phyloP scores from a whole-genome alignment of 2,329 filamentous ascomycete genomes.

The Apiospora rasikravindrae region DNA sequence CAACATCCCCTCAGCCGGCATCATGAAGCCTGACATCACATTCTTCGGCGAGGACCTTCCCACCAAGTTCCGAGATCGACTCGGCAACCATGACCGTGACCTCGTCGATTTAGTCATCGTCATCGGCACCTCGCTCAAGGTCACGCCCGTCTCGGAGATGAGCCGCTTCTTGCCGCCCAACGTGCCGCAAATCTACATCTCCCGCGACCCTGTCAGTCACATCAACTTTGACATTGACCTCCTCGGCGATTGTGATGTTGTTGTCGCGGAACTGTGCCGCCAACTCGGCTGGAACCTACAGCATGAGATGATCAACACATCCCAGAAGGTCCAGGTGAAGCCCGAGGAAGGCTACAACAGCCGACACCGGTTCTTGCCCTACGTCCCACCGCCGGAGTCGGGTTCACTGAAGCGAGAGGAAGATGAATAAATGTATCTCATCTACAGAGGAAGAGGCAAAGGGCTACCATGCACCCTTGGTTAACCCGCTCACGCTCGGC shows the following conservation, averaged over 20 bases:
- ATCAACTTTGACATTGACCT: slow-evolving; percentile 97
- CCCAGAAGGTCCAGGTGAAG: slow-evolving; percentile 64
- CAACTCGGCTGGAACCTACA: slow-evolving; percentile 79
- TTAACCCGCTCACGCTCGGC: neutral
- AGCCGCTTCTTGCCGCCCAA: slow-evolving; percentile 78
- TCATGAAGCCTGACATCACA: slow-evolving; percentile 98
- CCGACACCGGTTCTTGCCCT: slow-evolving; percentile 46
- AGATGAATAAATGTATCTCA: neutral
- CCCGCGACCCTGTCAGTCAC: slow-evolving; percentile 81
- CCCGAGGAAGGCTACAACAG: slow-evolving; percentile 52
- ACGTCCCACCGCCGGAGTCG: neutral
- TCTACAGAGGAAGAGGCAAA: neutral
- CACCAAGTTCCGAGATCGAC: slow-evolving; percentile 78
- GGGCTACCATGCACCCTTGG: neutral
- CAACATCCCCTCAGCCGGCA: slow-evolving; percentile 70
- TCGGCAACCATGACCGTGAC: slow-evolving; percentile 81
- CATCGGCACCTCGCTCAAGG: slow-evolving; percentile 94
- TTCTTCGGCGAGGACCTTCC: slow-evolving; percentile 95
- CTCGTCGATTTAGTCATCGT: slow-evolving; percentile 89
- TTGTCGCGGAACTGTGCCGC: slow-evolving; percentile 84
- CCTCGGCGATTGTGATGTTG: slow-evolving; percentile 91
- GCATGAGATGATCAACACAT: slow-evolving; percentile 81
- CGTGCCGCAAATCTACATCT: slow-evolving; percentile 90
- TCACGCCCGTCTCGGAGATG: slow-evolving; percentile 92
- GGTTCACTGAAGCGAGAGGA: slow-evolving; percentile 17